Base-by-base conservation (phyloP, 768 basidiomycete species). In the Amanita polypyramis region DNA sequence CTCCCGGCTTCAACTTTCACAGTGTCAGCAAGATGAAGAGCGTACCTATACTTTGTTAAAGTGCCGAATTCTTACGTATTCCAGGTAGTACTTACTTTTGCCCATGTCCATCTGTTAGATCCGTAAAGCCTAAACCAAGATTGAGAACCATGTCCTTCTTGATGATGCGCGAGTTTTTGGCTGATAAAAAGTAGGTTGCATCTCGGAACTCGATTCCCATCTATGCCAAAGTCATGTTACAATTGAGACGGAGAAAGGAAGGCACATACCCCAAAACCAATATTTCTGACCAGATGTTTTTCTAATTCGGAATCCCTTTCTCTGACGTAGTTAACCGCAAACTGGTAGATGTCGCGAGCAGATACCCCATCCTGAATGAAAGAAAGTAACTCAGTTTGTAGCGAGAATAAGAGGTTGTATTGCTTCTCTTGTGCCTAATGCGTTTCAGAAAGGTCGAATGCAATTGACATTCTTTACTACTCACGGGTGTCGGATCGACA, bases 181-280 rank as follows among this genome's bases (percentile, higher is more conserved):
- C 53, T 4, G 84, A 85, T 32, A 98, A 68, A 10, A 93, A 66
- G 61, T 93, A 96, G 0, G 80, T 70, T 8, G 84, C 79, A 60
- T 99, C 95, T 35, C 93, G 80, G 67, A 94, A 97, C 62, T 99
- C 95, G 60, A 97, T 79, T 5, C 95, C 95, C 62, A 83, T 97
- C 94, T 97, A 56, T 12, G 33, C 10, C 15, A 35, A 27, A 40
- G 23, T 35, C 48, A 17, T 46, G 41, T 21, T 27, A 38, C 45
- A 23, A 49, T n/a, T n/a, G 32, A 39, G 46, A 41, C 5, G 35
- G 9, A 30, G 8, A 25, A 34, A 23, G 25, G 32, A 37, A 11
- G 27, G 49, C 25, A 19, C 83, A 56, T 62, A 95, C 93, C 19
- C 82, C 86, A 60, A 93, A 94, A 2, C 95, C 95, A 45, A 94